Percentiles rank a stretch among this genome's conserved stretches.
Evolutionary conservation across 2,329 filamentous ascomycete species (phyloP).

Genomic region (Blastomyces gilchristii): DNA sequence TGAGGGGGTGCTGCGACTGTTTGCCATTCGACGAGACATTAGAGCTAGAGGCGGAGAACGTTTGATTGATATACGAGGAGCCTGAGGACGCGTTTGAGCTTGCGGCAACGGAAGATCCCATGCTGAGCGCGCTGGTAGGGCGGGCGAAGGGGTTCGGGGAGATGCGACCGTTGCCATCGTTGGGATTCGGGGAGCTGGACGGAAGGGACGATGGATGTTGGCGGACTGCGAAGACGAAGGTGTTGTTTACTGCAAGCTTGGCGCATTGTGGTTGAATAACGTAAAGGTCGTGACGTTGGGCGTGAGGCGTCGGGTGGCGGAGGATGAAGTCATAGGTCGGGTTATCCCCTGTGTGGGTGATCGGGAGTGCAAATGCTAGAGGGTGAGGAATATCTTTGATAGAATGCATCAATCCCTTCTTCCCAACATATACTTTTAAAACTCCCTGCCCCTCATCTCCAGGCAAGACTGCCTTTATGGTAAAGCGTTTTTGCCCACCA

Average conservation of each 20-base stretch:
- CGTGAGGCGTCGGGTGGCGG: constrained; percentile 90
- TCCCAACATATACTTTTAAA: constrained; percentile 86
- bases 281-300: constrained; percentile 94
- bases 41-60: constrained; percentile 33
- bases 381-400: constrained; percentile 94
- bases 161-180: constrained; percentile 33
- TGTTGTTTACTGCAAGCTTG: constrained; percentile 83
- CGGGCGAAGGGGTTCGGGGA: constrained; percentile 45
- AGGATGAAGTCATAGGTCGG: constrained; percentile 88
- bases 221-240: constrained; percentile 90
- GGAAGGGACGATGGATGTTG: constrained; percentile 67
- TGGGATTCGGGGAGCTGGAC: constrained; percentile 29
- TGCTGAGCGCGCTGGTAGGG: constrained; percentile 50
- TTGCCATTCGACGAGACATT: constrained; percentile 45
- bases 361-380: constrained; percentile 77
- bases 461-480: constrained; percentile 82
- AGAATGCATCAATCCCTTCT: constrained; percentile 91
- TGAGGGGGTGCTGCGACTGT: constrained; percentile 37
- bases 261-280: constrained; percentile 92
- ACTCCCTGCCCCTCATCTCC: constrained; percentile 82
- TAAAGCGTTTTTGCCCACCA: constrained; percentile 77
- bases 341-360: constrained; percentile 84
- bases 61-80: constrained; percentile 25
- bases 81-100: constrained; percentile 42
- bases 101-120: constrained; percentile 46